Conservation (phyloP, 2,329 filamentous ascomycete genomes). For the Aspergillus caelatus region DNA sequence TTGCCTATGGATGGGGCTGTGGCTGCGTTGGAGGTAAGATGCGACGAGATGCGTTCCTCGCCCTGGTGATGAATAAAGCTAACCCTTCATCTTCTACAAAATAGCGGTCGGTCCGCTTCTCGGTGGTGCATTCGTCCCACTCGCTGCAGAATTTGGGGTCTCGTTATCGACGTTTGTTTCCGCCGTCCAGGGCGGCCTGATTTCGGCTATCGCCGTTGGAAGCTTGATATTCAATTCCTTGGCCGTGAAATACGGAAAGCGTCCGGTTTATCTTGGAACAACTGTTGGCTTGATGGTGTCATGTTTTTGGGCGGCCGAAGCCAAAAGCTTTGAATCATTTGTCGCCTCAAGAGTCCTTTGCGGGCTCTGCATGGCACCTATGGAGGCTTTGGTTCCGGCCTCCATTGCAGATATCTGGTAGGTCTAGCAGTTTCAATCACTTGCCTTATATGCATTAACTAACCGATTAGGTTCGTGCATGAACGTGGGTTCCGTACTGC, state of each 20-base stretch:
- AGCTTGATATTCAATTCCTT: slow-evolving; percentile 40
- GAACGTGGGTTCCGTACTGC: neutral
- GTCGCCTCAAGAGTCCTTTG: slow-evolving; percentile 38
- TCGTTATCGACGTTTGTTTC: slow-evolving; percentile 37
- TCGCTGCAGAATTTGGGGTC: slow-evolving; percentile 36
- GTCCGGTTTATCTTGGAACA: slow-evolving; percentile 40
- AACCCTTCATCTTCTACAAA: neutral
- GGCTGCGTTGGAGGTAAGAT: slow-evolving; percentile 48
- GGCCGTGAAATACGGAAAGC: slow-evolving; percentile 43
- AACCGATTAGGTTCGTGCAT: neutral
- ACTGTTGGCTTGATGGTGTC: slow-evolving; percentile 25
- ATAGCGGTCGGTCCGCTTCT: neutral
- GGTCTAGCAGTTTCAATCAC: neutral
- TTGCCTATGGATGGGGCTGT: slow-evolving; percentile 44
- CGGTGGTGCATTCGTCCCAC: slow-evolving; percentile 23
- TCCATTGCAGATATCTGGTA: slow-evolving; percentile 46
- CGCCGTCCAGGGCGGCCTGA: slow-evolving; percentile 40
- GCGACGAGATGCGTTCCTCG: slow-evolving; percentile 37
- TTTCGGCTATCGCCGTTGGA: slow-evolving; percentile 39
- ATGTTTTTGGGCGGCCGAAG: neutral
- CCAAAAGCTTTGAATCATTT: slow-evolving; percentile 15
- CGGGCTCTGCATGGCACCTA: slow-evolving; percentile 43
- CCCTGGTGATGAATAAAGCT: slow-evolving; percentile 32
- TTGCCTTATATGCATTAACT: neutral
- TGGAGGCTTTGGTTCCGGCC: slow-evolving; percentile 44